A percentile compares a stretch with the other conserved stretches of the same genome.
Evolutionary conservation across 192 early-diverging fungal genomes (phyloP).

Genomic region (Backusella morwellensis): DNA sequence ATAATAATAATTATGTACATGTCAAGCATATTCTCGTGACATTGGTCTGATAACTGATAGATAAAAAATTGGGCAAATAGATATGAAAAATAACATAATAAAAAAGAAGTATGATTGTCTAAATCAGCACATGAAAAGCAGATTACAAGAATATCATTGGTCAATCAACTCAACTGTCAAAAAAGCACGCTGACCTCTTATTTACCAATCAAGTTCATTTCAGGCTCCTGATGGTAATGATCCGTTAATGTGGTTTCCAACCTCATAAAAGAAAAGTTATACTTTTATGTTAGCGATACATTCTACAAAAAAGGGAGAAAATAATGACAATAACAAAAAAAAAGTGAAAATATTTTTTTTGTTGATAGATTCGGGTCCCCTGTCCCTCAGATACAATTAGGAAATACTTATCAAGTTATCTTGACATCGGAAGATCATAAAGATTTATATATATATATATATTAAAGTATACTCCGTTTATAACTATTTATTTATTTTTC

Average conservation of each 20-base stretch:
- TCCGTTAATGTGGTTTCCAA: background rate
- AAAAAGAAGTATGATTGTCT: background rate
- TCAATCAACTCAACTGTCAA: background rate
- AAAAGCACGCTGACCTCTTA: background rate
- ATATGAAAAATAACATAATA: background rate
- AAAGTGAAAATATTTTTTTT: background rate
- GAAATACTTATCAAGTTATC: background rate
- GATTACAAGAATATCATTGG: background rate
- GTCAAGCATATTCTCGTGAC: conserved; percentile 7
- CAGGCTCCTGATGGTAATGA: background rate
- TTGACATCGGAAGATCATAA: background rate
- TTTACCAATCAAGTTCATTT: background rate
- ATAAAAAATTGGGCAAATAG: background rate
- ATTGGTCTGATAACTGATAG: background rate
- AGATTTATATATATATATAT: background rate
- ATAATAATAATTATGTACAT: background rate
- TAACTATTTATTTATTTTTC: background rate
- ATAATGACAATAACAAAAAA: background rate
- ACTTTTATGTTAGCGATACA: background rate
- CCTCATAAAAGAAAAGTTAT: background rate
- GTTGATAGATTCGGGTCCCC: background rate
- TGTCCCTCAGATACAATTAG: background rate
- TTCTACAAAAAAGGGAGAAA: background rate
- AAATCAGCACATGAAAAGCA: background rate
- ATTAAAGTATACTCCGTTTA: background rate